Evolutionary conservation across 2,329 filamentous ascomycete genomes (phyloP), one percentile per base, ranked within the genome.

Genomic region (Diplocarpon mali): DNA sequence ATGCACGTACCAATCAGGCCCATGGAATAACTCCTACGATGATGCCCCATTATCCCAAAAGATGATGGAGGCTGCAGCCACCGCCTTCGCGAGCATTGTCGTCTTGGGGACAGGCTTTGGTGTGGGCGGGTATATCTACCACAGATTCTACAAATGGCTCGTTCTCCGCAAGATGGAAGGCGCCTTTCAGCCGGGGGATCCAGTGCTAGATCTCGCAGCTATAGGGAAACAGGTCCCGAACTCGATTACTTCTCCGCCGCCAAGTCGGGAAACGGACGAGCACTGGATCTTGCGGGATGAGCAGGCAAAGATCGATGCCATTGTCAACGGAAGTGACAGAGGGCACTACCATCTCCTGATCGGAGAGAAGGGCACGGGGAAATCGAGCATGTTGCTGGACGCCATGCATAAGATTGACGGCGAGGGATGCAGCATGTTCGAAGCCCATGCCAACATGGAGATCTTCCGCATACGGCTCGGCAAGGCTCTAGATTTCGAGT

Each of bases 361-460:
- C 38, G 92, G 92, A 36, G 92, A 96, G 60, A 96, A 98, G 66
- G 92, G 92, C 5, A 93, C 86, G 0, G 92, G 92, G 6, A 98
- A 98, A 69, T 93, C 85, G 48, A 93, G 85, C 54, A 96, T 98
- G 92, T 68, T 98, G 57, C 72, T 98, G 15, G 87, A 96, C 61
- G 86, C 87, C 8, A 98, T 98, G 90, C 80, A 82, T 43, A 93
- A 93, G 63, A 82, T 89, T 45, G 77, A 95, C 50, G 92, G 88
- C 3, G 83, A 92, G 49, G 86, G 86, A 16, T 82, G 90, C 36
- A 83, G 89, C 54, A 95, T 98, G 86, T 85, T 96, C 58, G 92
- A 98, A 65, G 89, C 90, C 1, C 92, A 98, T 64, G 83, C 88
- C 5, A 89, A 98, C 62, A 75, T 89, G 1, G 92, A 98, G 59